Evolutionary conservation across 129 eudicot species (phyloP).

Genomic region (Centaurea solstitialis): DNA sequence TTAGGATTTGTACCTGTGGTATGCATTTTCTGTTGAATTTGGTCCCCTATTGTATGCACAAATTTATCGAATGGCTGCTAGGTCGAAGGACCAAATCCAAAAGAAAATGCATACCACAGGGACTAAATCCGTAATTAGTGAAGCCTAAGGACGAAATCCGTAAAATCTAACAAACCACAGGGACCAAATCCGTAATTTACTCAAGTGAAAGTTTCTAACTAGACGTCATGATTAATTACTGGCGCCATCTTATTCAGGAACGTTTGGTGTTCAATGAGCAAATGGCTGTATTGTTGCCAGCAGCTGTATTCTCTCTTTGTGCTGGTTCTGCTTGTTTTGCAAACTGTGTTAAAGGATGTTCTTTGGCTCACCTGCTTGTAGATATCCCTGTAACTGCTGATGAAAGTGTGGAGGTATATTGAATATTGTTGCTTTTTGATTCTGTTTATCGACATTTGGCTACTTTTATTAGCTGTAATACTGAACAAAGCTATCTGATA

Average conservation of each 20-base stretch:
- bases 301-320: constrained; percentile 80
- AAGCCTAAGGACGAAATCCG: too few relatives aligned
- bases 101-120: too few relatives aligned
- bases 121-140: too few relatives aligned
- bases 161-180: too few relatives aligned
- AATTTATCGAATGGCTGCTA: too few relatives aligned
- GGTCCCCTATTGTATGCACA: too few relatives aligned
- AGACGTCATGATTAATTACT: constrained; percentile 5
- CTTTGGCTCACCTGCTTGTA: constrained; percentile 30
- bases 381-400: constrained; percentile 44
- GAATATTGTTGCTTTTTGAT: constrained; percentile 7
- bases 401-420: constrained; percentile 46
- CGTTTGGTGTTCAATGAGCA: constrained; percentile 52
- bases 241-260: constrained; percentile 48
- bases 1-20: too few relatives aligned
- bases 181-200: too few relatives aligned
- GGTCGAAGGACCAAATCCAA: too few relatives aligned
- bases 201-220: neutral
- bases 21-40: too few relatives aligned
- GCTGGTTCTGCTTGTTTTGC: constrained; percentile 62
- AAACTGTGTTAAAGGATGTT: constrained; percentile 28
- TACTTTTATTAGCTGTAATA: constrained; percentile 18
- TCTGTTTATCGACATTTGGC: constrained; percentile 3
- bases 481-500: constrained; percentile 40
- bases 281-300: constrained; percentile 62